These are phyloP conservation scores for Stipa capillata DNA, from an alignment of 176 grass and related monocot genomes.

Conservation along the genomic window DNA sequence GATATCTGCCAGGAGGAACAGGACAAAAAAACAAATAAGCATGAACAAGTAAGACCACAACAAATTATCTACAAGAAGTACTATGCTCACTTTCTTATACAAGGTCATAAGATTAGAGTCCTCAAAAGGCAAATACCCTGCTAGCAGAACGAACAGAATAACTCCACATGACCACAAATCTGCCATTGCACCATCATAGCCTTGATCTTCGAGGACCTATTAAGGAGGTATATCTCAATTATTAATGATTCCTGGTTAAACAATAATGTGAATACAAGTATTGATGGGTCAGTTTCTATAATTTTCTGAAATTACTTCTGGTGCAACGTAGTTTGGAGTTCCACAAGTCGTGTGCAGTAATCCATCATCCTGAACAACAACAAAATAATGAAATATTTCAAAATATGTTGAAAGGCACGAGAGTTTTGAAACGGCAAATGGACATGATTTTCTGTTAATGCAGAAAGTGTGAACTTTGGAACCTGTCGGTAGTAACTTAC, in stretches of 20 bases:
- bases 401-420: not conserved
- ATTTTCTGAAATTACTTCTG: slow-evolving; percentile 48
- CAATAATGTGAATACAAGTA: not conserved
- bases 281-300: not conserved
- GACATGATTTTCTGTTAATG: not conserved
- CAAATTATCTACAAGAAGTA: not conserved
- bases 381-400: not conserved
- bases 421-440: not conserved
- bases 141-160: slow-evolving; percentile 92
- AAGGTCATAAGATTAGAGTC: slow-evolving; percentile 89
- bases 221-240: not conserved
- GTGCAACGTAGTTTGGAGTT: slow-evolving; percentile 98
- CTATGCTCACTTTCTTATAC: slow-evolving; percentile 83
- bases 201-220: slow-evolving; percentile 93
- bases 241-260: not conserved
- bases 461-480: not conserved
- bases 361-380: slow-evolving; percentile 67
- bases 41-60: not conserved
- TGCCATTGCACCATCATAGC: slow-evolving; percentile 92
- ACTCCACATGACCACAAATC: slow-evolving; percentile 99
- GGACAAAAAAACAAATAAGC: slow-evolving; percentile 1
- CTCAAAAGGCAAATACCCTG: slow-evolving; percentile 99
- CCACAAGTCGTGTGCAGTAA: slow-evolving; percentile 94
- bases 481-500: not conserved
- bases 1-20: slow-evolving; percentile 52